Percentiles rank a stretch among this genome's conserved stretches.
Evolutionary conservation across 305 asterid species (phyloP).

Genomic region (Rubia balearica): DNA sequence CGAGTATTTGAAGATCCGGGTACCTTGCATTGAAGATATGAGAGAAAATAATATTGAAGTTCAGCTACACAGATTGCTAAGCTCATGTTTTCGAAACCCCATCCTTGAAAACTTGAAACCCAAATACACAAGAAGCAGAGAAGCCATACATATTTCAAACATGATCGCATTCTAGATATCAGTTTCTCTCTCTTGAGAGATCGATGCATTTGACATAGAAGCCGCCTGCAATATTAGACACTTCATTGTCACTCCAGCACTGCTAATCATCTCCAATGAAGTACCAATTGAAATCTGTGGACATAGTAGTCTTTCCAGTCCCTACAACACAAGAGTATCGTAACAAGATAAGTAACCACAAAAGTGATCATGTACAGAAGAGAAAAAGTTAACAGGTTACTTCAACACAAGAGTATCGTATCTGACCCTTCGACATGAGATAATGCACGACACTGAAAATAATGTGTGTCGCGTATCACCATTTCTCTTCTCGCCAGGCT

Average conservation of each 20-base stretch:
- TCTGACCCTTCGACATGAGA: constrained; percentile 91
- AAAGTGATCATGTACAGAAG: background rate
- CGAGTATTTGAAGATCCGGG: no score
- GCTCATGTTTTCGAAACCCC: no score
- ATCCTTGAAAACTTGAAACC: no score
- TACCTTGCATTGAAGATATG: no score
- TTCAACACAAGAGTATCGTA: constrained; percentile 51
- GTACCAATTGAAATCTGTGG: constrained; percentile 79
- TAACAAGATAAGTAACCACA: background rate
- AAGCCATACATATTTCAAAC: constrained; percentile 75
- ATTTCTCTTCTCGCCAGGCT: constrained; percentile 83
- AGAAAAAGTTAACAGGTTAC: background rate
- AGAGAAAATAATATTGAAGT: no score
- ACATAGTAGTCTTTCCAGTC: constrained; percentile 88
- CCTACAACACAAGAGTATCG: constrained; percentile 40
- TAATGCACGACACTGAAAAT: constrained; percentile 86
- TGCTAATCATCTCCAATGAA: constrained; percentile 96
- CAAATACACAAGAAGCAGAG: background rate
- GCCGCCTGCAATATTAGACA: constrained; percentile 91
- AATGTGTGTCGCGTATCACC: constrained; percentile 93
- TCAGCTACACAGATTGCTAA: no score
- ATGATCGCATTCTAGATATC: constrained; percentile 95
- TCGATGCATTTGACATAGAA: constrained; percentile 95
- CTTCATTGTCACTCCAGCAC: constrained; percentile 90
- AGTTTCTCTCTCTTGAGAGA: constrained; percentile 79